Base-by-base conservation (phyloP, 1,139 yeast genomes). In the Yamadazyma trypodendri region DNA sequence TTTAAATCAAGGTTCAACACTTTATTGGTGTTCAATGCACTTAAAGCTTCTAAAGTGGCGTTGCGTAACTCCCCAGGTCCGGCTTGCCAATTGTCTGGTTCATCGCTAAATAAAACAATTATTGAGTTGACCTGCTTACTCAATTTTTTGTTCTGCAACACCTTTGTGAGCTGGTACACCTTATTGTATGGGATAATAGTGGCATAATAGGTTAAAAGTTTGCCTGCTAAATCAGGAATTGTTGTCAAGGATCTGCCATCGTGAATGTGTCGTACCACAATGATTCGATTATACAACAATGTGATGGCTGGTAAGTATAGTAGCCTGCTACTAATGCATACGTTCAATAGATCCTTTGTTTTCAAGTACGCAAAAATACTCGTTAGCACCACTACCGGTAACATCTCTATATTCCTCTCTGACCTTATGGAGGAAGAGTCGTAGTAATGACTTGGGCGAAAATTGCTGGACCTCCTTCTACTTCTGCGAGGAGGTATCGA, bases 291-390 rank as follows among this genome's bases (percentile, higher is more conserved):
- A 32, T 48, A 48, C 14, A 48, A 31, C n/a, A 39, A 35, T n/a
- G 31, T 31, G 2, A 46, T 31, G 2, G 52, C 51, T 1, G 51
- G 51, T 14, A 48, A 33, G 34, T 48, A 48, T 17, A 48, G 43
- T 13, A 48, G 32, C 12, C 48, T 17, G 12, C 49, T 38, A 4
- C 45, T 30, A 2, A 43, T 15, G 35, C 44, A 40, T 1, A 43
- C 25, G 25, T 31, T 47, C 15, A 44, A 25, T 12, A 48, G 27
- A 24, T 46, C 50, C 3, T 9, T 3, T 2, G 48, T 40, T 16
- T 33, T 24, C 7, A 48, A 27, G 21, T 28, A 25, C 12, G 36
- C 16, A 29, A 47, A 47, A 3, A 48, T 47, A 16, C 32, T 37
- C 1, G 34, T 22, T 8, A 48, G 29, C 3, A 32, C 24, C 2